Evolutionary conservation across 352 stramenopile species (phyloP).

Genomic region (Phytophthora meadii): DNA sequence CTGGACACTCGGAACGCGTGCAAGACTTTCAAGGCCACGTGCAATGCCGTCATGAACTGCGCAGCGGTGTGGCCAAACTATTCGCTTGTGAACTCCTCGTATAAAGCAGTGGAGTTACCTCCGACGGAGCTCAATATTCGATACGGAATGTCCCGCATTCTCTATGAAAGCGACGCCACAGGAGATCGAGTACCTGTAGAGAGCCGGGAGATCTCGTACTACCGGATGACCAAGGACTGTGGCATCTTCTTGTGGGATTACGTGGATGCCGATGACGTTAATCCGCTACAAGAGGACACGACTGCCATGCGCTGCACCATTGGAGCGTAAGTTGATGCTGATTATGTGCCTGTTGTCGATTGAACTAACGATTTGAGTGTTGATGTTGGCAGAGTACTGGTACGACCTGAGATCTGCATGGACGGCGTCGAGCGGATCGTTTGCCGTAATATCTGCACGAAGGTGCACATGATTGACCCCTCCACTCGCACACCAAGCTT

Average conservation of each 20-base stretch:
- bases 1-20: slow-evolving; percentile 36
- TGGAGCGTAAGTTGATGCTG: slow-evolving; percentile 37
- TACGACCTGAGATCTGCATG: slow-evolving; percentile 48
- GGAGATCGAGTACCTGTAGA: slow-evolving; percentile 35
- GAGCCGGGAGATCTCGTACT: slow-evolving; percentile 38
- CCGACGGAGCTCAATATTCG: slow-evolving; percentile 35
- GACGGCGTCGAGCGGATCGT: slow-evolving; percentile 64
- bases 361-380: slow-evolving; percentile 1
- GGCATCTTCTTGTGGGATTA: slow-evolving; percentile 45
- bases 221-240: slow-evolving; percentile 25
- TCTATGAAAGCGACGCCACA: slow-evolving; percentile 32
- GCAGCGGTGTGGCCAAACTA: slow-evolving; percentile 39
- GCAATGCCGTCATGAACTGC: slow-evolving; percentile 34
- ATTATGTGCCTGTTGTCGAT: slow-evolving; percentile 19
- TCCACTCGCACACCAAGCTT: slow-evolving; percentile 29
- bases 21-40: slow-evolving; percentile 31
- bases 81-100: slow-evolving; percentile 25
- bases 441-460: slow-evolving; percentile 64
- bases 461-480: slow-evolving; percentile 41
- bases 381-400: slow-evolving; percentile 30
- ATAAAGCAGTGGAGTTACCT: slow-evolving; percentile 21
- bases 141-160: slow-evolving; percentile 32
- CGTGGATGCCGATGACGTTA: slow-evolving; percentile 40
- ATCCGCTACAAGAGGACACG: slow-evolving; percentile 26
- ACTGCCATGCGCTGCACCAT: slow-evolving; percentile 32